Conservation (phyloP, 345 rosid species). For the Fremontodendron californicum region DNA sequence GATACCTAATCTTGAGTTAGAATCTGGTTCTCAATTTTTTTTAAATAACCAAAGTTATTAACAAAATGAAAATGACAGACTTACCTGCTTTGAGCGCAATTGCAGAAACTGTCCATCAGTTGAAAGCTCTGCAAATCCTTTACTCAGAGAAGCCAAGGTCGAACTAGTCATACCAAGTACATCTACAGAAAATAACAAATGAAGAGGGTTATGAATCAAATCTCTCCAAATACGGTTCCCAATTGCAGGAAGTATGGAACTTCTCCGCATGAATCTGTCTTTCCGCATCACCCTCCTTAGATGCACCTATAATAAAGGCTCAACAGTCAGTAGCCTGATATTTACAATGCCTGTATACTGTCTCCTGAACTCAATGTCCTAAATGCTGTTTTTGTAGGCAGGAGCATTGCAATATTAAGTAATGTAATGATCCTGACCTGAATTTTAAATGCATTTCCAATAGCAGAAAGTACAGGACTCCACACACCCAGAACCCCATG, state of each 20-base stretch:
- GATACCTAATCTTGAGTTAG: conserved; percentile 56
- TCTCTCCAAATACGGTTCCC: conserved; percentile 92
- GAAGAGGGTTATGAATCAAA: conserved; percentile 92
- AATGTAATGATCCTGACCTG: conserved; percentile 49
- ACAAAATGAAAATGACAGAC: conserved; percentile 4
- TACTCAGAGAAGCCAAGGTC: conserved; percentile 90
- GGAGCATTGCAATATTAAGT: not conserved
- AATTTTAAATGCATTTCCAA: conserved; percentile 94
- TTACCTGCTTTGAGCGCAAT: conserved; percentile 90
- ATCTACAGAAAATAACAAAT: conserved; percentile 87
- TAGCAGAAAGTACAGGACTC: conserved; percentile 92
- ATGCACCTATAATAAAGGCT: conserved; percentile 57
- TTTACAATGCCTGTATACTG: conserved; percentile 13
- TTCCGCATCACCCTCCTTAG: conserved; percentile 89
- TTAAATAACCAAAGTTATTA: not conserved
- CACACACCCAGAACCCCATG: conserved; percentile 90
- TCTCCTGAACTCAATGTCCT: conserved; percentile 8
- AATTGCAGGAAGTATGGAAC: conserved; percentile 83
- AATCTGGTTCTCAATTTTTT: conserved; percentile 16
- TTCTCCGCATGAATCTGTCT: conserved; percentile 90
- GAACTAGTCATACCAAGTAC: conserved; percentile 99
- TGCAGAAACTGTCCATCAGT: conserved; percentile 95
- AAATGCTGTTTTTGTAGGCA: conserved; percentile 1
- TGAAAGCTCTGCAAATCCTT: conserved; percentile 97
- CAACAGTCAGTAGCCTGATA: conserved; percentile 16